Evolutionary conservation across 805 yeast species (phyloP), one percentile per base, ranked within the genome.

Genomic region (Candida patagonica): DNA sequence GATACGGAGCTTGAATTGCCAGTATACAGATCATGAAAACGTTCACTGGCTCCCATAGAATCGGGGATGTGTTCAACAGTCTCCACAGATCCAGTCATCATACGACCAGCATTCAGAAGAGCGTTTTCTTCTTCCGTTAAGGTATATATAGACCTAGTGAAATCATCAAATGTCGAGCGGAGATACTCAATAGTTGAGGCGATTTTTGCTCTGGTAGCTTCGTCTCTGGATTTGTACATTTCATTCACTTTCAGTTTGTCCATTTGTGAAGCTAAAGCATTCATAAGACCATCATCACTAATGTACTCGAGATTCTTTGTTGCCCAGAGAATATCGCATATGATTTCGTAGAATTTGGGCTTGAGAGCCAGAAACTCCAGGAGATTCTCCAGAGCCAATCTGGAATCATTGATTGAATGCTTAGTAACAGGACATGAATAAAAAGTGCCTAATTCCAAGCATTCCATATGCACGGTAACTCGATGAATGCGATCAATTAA

Each of bases 291-390:
- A 13, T 43, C 53, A 16, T 34, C 35, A 23, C 38, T 46, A 13
- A 45, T 37, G 10, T 37, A 19, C 21, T 48, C 51, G 20, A 23
- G 35, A 26, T 48, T 42, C 23, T 39, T 38, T 22, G 35, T 30
- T 10, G 37, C 43, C 12, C 33, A 32, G 4, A 34, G 31, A 24
- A 45, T 35, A 10, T 41, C 45, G 10, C 41, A 37, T 24, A 48
- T 27, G 20, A 26, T 48, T 13, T 47, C 52, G 56, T 85, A 88
- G 20, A 83, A 56, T 6, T 71, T 68, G 55, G 86, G 95, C 51
- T 86, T 87, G 35, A 72, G 62, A 45, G 79, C 80, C 52, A 78
- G 73, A 54, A 82, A 86, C 37, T 83, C 94, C 31, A 41, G 45
- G n/a, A 79, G 65, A 4, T 78, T 37, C 22, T 37, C n/a, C 46